phyloP scores from a whole-genome alignment of 371 early-diverging fungal species.

The Saksenaea vasiformis region DNA sequence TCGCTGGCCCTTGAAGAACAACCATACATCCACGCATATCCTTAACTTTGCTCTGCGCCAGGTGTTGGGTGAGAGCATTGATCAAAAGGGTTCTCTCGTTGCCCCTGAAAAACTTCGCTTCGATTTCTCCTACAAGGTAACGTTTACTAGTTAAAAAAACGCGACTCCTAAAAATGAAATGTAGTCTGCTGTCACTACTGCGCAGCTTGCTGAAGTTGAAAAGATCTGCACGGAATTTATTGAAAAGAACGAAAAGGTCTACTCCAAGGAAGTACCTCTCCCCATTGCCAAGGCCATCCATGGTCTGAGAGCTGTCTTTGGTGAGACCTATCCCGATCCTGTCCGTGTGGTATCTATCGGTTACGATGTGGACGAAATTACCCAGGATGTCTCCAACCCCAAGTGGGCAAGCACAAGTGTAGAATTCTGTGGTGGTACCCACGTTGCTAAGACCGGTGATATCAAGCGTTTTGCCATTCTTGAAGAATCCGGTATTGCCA shows the following conservation, averaged over 20 bases:
- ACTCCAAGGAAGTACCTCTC: slow-evolving; percentile 87
- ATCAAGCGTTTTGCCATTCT: slow-evolving; percentile 90
- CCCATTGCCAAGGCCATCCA: slow-evolving; percentile 79
- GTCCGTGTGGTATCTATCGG: slow-evolving; percentile 95
- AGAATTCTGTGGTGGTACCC: slow-evolving; percentile 99
- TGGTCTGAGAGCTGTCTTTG: slow-evolving; percentile 95
- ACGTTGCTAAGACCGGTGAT: slow-evolving; percentile 92
- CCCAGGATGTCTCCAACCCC: slow-evolving; percentile 78
- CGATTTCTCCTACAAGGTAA: slow-evolving; percentile 87
- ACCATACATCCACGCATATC: slow-evolving; percentile 99
- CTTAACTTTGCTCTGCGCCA: slow-evolving; percentile 95
- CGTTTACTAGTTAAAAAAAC: neutral
- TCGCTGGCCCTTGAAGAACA: slow-evolving; percentile 90
- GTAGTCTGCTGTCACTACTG: slow-evolving; percentile 71
- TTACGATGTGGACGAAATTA: slow-evolving; percentile 85
- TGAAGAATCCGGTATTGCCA: slow-evolving; percentile 95
- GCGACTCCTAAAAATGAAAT: neutral
- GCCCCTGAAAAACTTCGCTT: slow-evolving; percentile 97
- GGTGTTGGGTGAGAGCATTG: slow-evolving; percentile 75
- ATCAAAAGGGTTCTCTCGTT: slow-evolving; percentile 99
- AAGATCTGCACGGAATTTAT: slow-evolving; percentile 83
- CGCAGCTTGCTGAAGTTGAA: slow-evolving; percentile 86
- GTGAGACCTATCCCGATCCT: slow-evolving; percentile 96
- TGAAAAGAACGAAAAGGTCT: slow-evolving; percentile 72
- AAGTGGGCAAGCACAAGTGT: slow-evolving; percentile 83